Conservation (phyloP, 441 rosid genomes). For the Rhodomyrtus psidioides region DNA sequence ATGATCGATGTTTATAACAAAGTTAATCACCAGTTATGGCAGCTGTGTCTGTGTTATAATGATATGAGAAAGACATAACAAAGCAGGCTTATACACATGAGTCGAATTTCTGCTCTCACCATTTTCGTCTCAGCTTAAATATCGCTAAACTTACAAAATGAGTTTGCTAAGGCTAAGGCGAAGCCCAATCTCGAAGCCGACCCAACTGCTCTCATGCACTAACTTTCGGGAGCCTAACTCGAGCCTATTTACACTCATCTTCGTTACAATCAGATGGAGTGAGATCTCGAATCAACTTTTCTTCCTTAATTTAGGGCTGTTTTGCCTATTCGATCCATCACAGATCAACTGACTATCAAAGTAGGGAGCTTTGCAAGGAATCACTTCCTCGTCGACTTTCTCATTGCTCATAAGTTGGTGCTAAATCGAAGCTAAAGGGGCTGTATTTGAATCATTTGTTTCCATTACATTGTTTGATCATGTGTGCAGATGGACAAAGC, state of each 20-base stretch:
- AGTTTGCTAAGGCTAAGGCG: not conserved
- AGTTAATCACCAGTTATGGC: not conserved
- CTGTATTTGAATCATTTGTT: not conserved
- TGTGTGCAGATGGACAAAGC: conserved; percentile 81
- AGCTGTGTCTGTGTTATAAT: not conserved
- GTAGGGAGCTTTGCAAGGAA: not conserved
- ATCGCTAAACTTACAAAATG: not conserved
- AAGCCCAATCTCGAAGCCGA: not conserved
- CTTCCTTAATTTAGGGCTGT: not conserved
- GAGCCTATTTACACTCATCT: not conserved
- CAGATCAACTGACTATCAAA: not conserved
- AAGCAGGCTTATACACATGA: not conserved
- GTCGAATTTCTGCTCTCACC: not conserved
- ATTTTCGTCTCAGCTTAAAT: not conserved
- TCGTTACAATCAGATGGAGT: not conserved
- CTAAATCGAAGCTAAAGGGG: not conserved
- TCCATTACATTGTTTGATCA: not conserved
- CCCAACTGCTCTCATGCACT: not conserved
- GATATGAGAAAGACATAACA: not conserved
- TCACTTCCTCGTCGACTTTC: not conserved
- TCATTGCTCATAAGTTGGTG: not conserved
- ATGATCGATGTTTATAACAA: not conserved
- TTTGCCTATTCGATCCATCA: not conserved
- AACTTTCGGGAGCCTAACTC: not conserved
- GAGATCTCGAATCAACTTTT: not conserved